Evolutionary conservation across 2,329 filamentous ascomycete genomes (phyloP).

Genomic region (Penicillium decumbens): DNA sequence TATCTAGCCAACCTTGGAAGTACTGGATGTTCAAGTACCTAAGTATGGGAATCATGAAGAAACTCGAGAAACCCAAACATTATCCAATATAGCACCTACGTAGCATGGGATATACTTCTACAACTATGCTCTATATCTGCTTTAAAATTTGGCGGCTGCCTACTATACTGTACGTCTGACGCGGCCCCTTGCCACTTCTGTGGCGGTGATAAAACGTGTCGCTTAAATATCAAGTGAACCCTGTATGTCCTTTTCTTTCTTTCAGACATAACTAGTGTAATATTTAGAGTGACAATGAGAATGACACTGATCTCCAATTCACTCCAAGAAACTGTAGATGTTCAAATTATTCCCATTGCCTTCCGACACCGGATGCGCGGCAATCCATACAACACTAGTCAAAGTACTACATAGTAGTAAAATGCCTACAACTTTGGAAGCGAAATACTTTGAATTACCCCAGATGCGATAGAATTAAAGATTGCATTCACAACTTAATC

Average conservation of each 20-base stretch:
- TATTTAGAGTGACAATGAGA: neutral
- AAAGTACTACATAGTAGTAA: neutral
- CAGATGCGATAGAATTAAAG: neutral
- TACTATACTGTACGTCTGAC: conserved; percentile 8
- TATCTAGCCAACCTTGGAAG: too few species aligned
- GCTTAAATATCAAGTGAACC: conserved; percentile 5
- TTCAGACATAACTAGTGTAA: neutral
- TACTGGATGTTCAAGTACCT: too few species aligned
- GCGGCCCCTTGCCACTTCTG: conserved; percentile 19
- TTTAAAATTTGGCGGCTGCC: conserved; percentile 38
- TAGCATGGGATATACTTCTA: too few species aligned
- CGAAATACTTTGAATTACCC: neutral
- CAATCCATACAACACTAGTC: neutral
- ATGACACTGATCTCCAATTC: neutral
- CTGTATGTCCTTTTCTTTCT: conserved; percentile 6
- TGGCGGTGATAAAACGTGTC: conserved; percentile 8
- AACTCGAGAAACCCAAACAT: neutral
- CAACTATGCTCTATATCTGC: too few species aligned
- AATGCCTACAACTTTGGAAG: neutral
- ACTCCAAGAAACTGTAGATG: neutral
- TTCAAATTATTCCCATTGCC: neutral
- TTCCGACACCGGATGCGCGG: conserved; percentile 1
- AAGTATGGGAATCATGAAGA: too few species aligned
- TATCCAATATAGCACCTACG: neutral
- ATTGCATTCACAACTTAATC: neutral